Base-by-base conservation (phyloP, 768 basidiomycete species). In the Mycena crocata region DNA sequence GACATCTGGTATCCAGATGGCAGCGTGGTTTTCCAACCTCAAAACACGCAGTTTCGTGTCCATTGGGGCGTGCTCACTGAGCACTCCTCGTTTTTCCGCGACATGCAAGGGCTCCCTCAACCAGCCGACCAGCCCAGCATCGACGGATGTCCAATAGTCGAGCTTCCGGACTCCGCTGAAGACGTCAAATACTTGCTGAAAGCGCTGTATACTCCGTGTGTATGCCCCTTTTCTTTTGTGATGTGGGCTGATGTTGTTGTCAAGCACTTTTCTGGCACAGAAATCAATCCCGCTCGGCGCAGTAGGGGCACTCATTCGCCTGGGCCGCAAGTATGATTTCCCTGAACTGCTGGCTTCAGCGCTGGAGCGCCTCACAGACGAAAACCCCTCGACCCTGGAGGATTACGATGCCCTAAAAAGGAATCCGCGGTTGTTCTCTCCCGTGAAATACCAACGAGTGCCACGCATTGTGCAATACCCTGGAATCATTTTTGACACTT, bases 251-350 rank as follows among this genome's bases (percentile, higher is more conserved):
- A 51, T 19, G 13, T 31, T 23, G 21, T 14, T n/a, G 32, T 2
- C 30, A 30, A 66, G 58, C 21, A 57, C 24, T 13, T 55, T 62
- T n/a, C n/a, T 67, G 21, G 7, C 23, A 3, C 45, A 62, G 28
- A 34, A 40, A 17, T 21, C 44, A 17, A 28, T 62, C 7, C 54
- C 59, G 13, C 26, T 61, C 0, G 2, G 34, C 2, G 45, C n/a
- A n/a, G 23, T 67, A 14, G 56, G 31, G n/a, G 46, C 63, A 0
- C 48, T 64, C 2, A 42, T 57, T n/a, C 55, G 56, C 8, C 31
- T 64, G 0, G 63, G 63, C 2, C 48, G 56, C 30, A 64, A 64
- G 55, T 64, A 64, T 46, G 46, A 64, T 3, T 57, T 64, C 23
- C 24, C 15, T 1, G 35, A 64, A 2, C 17, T 64, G 15, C 19